Evolutionary conservation across 257 asterid species (phyloP), one percentile per base, ranked within the genome.

Genomic region (Fraxinus quadrangulata): DNA sequence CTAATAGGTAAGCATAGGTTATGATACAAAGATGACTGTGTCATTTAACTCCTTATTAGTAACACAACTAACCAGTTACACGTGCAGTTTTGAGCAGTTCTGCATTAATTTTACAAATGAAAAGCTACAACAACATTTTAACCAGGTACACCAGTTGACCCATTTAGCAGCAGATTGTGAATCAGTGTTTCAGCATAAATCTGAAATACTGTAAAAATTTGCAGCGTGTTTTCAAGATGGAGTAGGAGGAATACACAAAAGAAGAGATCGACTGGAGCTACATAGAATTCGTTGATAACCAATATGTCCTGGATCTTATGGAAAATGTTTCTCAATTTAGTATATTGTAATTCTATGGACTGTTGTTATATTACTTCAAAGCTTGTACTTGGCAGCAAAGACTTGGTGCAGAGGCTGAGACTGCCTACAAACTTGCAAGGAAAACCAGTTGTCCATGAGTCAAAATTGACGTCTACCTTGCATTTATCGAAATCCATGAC

Each of bases 161-260:
- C 76, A 49, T 80, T 31, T 81, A 56, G 36, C 67, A 66, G 78
- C 82, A 36, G 75, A 65, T 16, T 33, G 13, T 63, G 70, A 51
- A 42, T 74, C 63, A 34, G 31, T 74, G 19, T 70, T 81, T 70
- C 66, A 21, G 75, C 67, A 56, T 34, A 40, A 34, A 61, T 70
- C 87, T 89, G 73, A 82, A 49, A 67, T 78, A 75, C 70, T 72
- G 70, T 23, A 31, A 31, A 81, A 56, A 74, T 77, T 86, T 78
- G 72, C 99, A 95, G 99, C 99, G 92, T 8, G 96, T 95, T 83
- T 95, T 95, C 83, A 95, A 95, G 92, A 91, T 93, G 96, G 98
- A 91, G 91, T 98, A 95, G 84, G 98, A 95, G 87, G 99, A 95
- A 84, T 95, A 95, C 92, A 88, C 91, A 56, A 92, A 80, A 77